Base-by-base conservation (phyloP, 1,139 yeast species). In the Pichia sp. region DNA sequence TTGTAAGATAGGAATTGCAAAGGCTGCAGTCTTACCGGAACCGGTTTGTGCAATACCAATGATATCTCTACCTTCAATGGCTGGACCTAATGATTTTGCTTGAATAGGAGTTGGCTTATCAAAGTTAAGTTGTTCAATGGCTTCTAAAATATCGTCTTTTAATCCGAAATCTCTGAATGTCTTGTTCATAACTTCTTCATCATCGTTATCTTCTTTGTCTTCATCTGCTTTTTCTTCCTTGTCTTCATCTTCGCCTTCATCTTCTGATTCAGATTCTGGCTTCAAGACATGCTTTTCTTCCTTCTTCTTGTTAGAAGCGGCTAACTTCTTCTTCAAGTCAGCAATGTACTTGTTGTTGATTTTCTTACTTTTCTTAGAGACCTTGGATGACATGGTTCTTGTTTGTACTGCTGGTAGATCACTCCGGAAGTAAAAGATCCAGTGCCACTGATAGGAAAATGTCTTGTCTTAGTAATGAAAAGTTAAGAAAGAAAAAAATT, bases 1-100 rank as follows among this genome's bases (percentile, higher is more conserved):
- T n/a, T n/a, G n/a, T n/a, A n/a, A n/a, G n/a, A n/a, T n/a, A 1
- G 99, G 99, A 48, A 85, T 81, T 18, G 93, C 91, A 70, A 85
- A 85, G 0, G 94, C 94, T 0, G 93, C 94, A 0, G 94, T 85
- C 64, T 85, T 85, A 59, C 94, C 94, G 1, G 91, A 84, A 43
- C 94, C 94, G 0, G 94, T 85, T 61, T 83, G 90, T 0, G 94
- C 94, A 54, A 85, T 72, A 14, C 93, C 94, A 58, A 85, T 85
- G 49, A 85, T 80, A 68, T 85, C 94, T 57, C 82, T 80, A 1
- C 97, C 97, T 56, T 84, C 81, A 21, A 93, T 70, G 4, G 97
- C 97, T 57, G 86, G 87, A 0, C 99, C 99, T 51, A 94, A 86
- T 9, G 97, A 79, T 65, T 87, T 91, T 6, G 85, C 77, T 67